Percentiles rank a stretch among this genome's conserved stretches.
phyloP scores from a whole-genome alignment of 2,329 filamentous ascomycete genomes.

The Waltergamsia citrina region DNA sequence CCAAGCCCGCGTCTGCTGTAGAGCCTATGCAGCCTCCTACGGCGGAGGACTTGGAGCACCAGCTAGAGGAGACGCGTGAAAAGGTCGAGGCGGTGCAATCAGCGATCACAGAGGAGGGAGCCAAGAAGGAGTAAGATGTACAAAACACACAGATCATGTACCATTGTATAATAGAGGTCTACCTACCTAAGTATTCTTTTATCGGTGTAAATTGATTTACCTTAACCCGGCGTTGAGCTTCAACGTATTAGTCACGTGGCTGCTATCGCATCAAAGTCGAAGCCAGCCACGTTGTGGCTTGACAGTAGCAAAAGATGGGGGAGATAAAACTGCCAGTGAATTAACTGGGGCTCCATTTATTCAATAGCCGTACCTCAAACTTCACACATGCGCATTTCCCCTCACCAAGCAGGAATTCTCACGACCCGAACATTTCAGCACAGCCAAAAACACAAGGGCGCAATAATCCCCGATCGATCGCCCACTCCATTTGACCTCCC shows the following conservation, averaged over 20 bases:
- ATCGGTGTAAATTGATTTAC: too few relatives aligned
- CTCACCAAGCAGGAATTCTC: slow-evolving; percentile 13
- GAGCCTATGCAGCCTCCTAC: slow-evolving; percentile 2
- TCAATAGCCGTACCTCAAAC: slow-evolving; percentile 4
- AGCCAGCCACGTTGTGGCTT: too few relatives aligned
- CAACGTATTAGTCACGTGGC: too few relatives aligned
- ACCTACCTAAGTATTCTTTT: too few relatives aligned
- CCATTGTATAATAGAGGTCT: background rate
- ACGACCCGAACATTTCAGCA: slow-evolving; percentile 15
- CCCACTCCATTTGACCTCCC: too few relatives aligned
- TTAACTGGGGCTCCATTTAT: background rate
- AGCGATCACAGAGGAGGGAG: slow-evolving; percentile 3
- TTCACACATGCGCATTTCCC: slow-evolving; percentile 15
- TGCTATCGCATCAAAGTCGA: too few relatives aligned
- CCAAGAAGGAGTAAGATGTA: background rate
- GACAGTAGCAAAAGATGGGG: too few relatives aligned
- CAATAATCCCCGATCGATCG: too few relatives aligned
- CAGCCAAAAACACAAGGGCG: too few relatives aligned
- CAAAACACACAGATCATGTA: background rate
- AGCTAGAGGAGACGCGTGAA: background rate
- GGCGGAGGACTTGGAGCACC: background rate
- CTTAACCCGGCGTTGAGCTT: too few relatives aligned
- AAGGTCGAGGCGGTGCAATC: slow-evolving; percentile 1
- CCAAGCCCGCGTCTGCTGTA: too few relatives aligned
- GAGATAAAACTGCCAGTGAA: too few relatives aligned